Percentiles rank a stretch among this genome's conserved stretches.
Evolutionary conservation across 306 rosid genomes (phyloP).

Genomic region (Lathyrus tuberosus): DNA sequence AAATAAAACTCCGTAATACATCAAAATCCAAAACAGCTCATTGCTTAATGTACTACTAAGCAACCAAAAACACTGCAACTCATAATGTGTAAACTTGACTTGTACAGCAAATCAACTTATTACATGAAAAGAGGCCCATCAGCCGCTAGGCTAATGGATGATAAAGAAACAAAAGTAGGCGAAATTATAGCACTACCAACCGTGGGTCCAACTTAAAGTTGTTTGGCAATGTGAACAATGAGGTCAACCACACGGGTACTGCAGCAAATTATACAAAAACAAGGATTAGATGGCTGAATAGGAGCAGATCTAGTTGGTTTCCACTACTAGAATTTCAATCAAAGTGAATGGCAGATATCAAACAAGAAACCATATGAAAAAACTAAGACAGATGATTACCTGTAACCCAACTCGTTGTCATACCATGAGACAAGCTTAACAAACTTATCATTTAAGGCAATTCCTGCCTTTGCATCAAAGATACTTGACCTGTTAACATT

Average conservation of each 20-base stretch:
- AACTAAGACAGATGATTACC: conserved; percentile 43
- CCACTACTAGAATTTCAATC: background rate
- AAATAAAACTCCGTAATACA: background rate
- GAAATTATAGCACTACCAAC: background rate
- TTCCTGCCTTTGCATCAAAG: conserved; percentile 83
- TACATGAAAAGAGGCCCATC: conserved; percentile 28
- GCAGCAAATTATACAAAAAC: conserved; percentile 36
- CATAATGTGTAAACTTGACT: background rate
- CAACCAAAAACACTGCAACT: conserved; percentile 12
- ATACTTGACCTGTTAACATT: conserved; percentile 65
- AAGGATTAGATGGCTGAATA: conserved; percentile 20
- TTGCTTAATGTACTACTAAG: background rate
- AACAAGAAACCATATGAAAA: background rate
- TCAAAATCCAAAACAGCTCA: conserved; percentile 15
- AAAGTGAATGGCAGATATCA: background rate
- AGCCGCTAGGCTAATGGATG: background rate
- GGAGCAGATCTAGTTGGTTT: too few relatives aligned
- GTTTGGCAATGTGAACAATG: conserved; percentile 52
- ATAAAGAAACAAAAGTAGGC: background rate
- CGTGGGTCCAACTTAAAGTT: conserved; percentile 36
- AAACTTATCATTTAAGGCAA: conserved; percentile 60
- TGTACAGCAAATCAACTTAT: conserved; percentile 37
- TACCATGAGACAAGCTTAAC: conserved; percentile 76
- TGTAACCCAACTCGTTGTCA: conserved; percentile 85
- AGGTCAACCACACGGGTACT: conserved; percentile 76